phyloP scores from a whole-genome alignment of 2,329 filamentous ascomycete genomes.

The Neofusicoccum cordaticola region DNA sequence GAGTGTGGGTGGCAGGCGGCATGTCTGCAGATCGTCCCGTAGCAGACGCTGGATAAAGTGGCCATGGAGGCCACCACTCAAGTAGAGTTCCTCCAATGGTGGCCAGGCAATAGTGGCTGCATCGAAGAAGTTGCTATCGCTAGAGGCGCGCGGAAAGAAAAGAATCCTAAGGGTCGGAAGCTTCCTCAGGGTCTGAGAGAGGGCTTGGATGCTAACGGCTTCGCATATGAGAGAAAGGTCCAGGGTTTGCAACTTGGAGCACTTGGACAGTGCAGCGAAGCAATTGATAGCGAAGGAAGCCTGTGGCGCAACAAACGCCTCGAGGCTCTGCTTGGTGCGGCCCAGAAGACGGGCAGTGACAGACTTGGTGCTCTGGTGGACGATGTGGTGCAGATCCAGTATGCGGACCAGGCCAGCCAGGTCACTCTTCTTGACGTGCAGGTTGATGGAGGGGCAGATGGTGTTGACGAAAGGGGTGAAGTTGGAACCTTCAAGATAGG shows the following conservation, averaged over 20 bases:
- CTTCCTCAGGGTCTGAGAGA: constrained; percentile 51
- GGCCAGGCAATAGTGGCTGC: constrained; percentile 41
- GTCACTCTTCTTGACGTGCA: constrained; percentile 48
- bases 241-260: constrained; percentile 47
- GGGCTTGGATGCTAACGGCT: constrained; percentile 45
- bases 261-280: constrained; percentile 57
- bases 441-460: constrained; percentile 52
- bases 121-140: constrained; percentile 30
- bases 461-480: constrained; percentile 55
- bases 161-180: constrained; percentile 47
- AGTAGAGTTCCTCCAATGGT: constrained; percentile 40
- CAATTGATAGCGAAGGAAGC: constrained; percentile 57
- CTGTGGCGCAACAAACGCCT: constrained; percentile 57
- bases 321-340: constrained; percentile 51
- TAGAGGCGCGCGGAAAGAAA: constrained; percentile 42
- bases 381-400: constrained; percentile 54
- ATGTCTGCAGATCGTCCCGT: constrained; percentile 24
- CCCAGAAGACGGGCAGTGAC: constrained; percentile 57
- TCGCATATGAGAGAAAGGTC: constrained; percentile 55
- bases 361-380: constrained; percentile 59
- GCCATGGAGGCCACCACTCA: constrained; percentile 45
- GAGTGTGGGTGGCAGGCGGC: constrained; percentile 29
- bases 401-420: constrained; percentile 50
- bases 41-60: constrained; percentile 41
- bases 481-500: constrained; percentile 50